Evolutionary conservation across 202 grass and related monocot species (phyloP).

Genomic region (Cymbopogon flexuosus): DNA sequence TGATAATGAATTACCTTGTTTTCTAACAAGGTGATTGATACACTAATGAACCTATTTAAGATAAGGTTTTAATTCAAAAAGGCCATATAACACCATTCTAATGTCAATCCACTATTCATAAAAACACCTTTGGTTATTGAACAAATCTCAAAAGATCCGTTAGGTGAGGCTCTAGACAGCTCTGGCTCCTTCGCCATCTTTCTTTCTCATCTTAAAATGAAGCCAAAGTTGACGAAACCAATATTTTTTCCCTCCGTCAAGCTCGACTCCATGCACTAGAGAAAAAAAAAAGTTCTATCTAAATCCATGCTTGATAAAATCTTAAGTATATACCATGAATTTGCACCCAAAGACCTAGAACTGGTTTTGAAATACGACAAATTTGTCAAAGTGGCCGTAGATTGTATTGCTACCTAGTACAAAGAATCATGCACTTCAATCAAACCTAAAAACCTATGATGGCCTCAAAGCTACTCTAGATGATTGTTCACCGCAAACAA

Average conservation of each 20-base stretch:
- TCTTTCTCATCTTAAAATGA: background rate
- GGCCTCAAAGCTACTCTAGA: background rate
- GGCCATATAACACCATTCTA: background rate
- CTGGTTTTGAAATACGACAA: too few species aligned
- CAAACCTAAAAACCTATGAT: background rate
- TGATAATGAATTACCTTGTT: background rate
- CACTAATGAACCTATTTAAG: too few species aligned
- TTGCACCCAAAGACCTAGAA: too few species aligned
- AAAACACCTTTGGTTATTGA: background rate
- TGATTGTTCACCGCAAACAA: constrained; percentile 7
- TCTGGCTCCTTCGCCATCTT: background rate
- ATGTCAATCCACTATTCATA: background rate
- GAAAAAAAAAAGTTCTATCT: too few species aligned
- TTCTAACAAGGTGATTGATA: background rate
- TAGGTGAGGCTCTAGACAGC: background rate
- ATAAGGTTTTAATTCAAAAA: background rate
- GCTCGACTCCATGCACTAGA: too few species aligned
- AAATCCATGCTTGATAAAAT: too few species aligned
- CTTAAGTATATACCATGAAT: too few species aligned
- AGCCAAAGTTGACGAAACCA: background rate
- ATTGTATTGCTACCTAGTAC: too few species aligned
- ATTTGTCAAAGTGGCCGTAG: too few species aligned
- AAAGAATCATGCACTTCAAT: background rate
- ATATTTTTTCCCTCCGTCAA: too few species aligned
- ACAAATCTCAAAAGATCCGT: background rate